Percentiles rank a stretch among this genome's conserved stretches.
Evolutionary conservation across 2,329 filamentous ascomycete species (phyloP).

Genomic region (Epichloe elymi): DNA sequence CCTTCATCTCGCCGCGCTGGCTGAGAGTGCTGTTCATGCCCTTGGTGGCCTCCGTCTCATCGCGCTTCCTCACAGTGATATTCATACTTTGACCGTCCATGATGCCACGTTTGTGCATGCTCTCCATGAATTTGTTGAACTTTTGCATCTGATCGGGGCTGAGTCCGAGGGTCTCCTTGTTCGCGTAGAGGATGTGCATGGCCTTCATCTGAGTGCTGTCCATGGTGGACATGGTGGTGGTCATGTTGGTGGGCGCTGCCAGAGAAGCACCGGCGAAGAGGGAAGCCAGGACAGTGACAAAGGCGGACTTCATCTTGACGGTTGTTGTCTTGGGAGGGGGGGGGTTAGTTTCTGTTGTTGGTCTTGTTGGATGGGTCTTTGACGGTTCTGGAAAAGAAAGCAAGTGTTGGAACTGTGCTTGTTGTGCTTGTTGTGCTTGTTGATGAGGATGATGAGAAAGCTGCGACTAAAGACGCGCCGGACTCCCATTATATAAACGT

Average conservation of each 20-base stretch:
- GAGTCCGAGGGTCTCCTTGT: conserved; percentile 1
- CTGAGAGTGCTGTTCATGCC: too few species aligned
- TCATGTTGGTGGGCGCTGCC: background rate
- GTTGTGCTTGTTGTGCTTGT: too few species aligned
- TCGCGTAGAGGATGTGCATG: conserved; percentile 1
- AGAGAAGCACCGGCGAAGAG: conserved; percentile 4
- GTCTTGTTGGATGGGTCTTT: too few species aligned
- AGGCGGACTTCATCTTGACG: conserved; percentile 4
- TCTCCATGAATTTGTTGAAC: conserved; percentile 3
- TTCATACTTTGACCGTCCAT: fast-evolving
- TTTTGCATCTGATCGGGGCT: conserved; percentile 1
- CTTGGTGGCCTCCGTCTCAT: too few species aligned
- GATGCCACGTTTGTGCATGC: background rate
- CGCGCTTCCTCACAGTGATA: too few species aligned
- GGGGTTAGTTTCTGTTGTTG: too few species aligned
- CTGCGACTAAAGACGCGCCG: background rate
- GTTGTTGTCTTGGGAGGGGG: background rate
- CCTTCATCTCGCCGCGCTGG: too few species aligned
- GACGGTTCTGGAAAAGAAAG: too few species aligned
- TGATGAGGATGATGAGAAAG: background rate
- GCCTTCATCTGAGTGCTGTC: conserved; percentile 3
- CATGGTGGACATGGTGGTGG: background rate
- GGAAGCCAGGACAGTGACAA: background rate
- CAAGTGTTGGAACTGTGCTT: too few species aligned
- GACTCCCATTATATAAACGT: background rate